Evolutionary conservation across 352 stramenopile genomes (phyloP).

Genomic region (Pythium biforme): DNA sequence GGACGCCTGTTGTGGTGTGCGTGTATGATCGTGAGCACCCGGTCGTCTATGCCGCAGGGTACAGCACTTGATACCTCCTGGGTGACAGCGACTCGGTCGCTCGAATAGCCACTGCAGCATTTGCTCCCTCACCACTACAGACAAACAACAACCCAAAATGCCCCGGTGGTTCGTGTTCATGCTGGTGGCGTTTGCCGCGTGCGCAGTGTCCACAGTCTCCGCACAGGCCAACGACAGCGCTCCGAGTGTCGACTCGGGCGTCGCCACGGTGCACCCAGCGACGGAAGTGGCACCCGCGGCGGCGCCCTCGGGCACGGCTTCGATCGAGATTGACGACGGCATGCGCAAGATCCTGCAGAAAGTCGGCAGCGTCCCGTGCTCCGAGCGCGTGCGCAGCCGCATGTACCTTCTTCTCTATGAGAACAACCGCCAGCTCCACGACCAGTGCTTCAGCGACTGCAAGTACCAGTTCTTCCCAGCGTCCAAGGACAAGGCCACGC

Average conservation of each 20-base stretch:
- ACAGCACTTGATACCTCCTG: too few species aligned
- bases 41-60: too few species aligned
- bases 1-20: too few species aligned
- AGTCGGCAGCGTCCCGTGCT: conserved; percentile 21
- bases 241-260: neutral
- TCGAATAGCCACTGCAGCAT: too few species aligned
- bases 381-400: conserved; percentile 6
- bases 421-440: conserved; percentile 53
- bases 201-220: too few species aligned
- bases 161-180: too few species aligned
- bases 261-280: neutral
- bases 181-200: too few species aligned
- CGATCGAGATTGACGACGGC: conserved; percentile 13
- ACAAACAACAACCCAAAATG: too few species aligned
- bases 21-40: too few species aligned
- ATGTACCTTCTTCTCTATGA: conserved; percentile 40
- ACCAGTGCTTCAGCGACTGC: conserved; percentile 41
- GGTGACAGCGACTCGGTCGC: too few species aligned
- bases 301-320: neutral
- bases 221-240: neutral
- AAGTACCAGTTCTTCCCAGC: conserved; percentile 67
- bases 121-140: too few species aligned
- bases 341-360: conserved; percentile 27
- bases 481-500: conserved; percentile 42
- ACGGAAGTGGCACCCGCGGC: neutral